Evolutionary conservation across 139 green algal species (phyloP).

Genomic region (Limnomonas spitsbergensis): DNA sequence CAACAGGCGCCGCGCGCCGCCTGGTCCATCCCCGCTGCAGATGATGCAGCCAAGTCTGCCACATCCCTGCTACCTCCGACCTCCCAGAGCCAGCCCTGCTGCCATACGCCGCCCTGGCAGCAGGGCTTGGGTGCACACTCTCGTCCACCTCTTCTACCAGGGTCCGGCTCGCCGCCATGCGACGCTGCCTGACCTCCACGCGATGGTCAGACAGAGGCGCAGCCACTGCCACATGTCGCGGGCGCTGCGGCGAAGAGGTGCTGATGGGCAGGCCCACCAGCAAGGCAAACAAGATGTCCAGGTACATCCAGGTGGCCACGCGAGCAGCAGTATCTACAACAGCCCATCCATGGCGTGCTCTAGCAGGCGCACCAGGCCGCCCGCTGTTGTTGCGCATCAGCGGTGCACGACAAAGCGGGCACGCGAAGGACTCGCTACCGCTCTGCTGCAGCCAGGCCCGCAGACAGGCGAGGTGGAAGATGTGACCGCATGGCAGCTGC

Average conservation of each 20-base stretch:
- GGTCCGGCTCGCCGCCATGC: too few species aligned
- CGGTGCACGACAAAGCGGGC: slow-evolving; percentile 30
- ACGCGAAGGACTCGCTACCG: slow-evolving; percentile 49
- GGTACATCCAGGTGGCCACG: neutral
- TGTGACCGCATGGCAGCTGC: slow-evolving; percentile 37
- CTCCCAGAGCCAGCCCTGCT: too few species aligned
- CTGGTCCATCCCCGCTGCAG: too few species aligned
- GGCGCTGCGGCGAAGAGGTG: neutral
- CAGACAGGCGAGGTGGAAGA: slow-evolving; percentile 61
- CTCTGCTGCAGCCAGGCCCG: slow-evolving; percentile 63
- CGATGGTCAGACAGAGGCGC: too few species aligned
- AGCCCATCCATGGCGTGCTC: too few species aligned
- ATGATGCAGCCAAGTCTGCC: too few species aligned
- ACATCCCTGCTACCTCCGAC: too few species aligned
- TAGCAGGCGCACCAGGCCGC: neutral
- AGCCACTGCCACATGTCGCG: too few species aligned
- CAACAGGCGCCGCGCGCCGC: too few species aligned
- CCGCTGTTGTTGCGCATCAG: neutral
- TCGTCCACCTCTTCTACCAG: neutral
- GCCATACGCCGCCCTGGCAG: too few species aligned
- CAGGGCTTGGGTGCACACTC: neutral
- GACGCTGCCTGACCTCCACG: too few species aligned
- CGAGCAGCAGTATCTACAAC: neutral
- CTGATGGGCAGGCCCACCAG: slow-evolving; percentile 4
- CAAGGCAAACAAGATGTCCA: neutral